Evolutionary conservation across 805 yeast species (phyloP), one percentile per base, ranked within the genome.

Genomic region (Lachancea mirantina): DNA sequence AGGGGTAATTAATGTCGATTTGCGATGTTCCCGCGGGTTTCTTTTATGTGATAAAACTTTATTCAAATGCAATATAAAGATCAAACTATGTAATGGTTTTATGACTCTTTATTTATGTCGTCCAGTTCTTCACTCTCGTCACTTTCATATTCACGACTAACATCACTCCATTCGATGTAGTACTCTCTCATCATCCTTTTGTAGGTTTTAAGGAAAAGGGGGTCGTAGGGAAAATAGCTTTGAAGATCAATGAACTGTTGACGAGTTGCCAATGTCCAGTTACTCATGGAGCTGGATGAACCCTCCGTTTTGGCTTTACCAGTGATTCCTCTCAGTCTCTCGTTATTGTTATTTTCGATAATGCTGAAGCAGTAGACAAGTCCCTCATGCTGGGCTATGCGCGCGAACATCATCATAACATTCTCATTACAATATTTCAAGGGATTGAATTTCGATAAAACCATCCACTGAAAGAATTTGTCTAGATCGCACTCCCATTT

Each of bases 191-290:
- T 61, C 20, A 74, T 54, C 23, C 60, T 55, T 46, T 77, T 74
- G 29, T 84, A 72, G 8, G 59, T 59, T 27, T 78, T 80, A 41
- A 89, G 68, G 31, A 82, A 74, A 40, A 92, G 59, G 1, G 98
- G 98, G 63, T 89, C 97, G 55, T 84, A 89, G 8, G 98, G 98
- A 59, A 89, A 89, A 55, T 85, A 89, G n/a, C 92, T 87, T 55
- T 88, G 96, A 32, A 89, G 65, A 49, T 85, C 94, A 44, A 83
- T 70, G 50, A 84, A 85, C 50, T 87, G 95, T 51, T 83, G 88
- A 49, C 78, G 78, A 35, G 75, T 74, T 19, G 68, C 68, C 43
- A 73, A 65, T 33, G 69, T 67, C 45, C 60, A 55, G 7, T 52
- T 38, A 6, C 55, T 45, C 19, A 50, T 40, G 3, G 35, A 22